phyloP scores from a whole-genome alignment of 495 filamentous ascomycete genomes.

The Glarea lozoyensis region DNA sequence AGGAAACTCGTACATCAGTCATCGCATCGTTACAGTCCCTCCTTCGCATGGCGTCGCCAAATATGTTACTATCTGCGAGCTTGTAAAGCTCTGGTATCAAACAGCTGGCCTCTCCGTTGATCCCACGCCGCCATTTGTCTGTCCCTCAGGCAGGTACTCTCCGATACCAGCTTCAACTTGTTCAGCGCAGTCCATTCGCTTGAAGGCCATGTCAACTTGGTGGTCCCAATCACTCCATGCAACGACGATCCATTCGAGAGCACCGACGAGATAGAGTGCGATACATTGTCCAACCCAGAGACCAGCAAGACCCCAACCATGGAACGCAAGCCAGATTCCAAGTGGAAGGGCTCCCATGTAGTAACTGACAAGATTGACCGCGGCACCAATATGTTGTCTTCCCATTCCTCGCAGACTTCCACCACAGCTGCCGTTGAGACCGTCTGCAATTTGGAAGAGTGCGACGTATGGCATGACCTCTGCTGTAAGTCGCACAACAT shows the following conservation, averaged over 20 bases:
- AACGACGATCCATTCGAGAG: slow-evolving; percentile 74
- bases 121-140: neutral
- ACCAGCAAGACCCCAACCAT: slow-evolving; percentile 79
- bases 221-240: slow-evolving; percentile 68
- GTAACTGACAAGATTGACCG: slow-evolving; percentile 85
- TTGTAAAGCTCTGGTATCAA: too few relatives aligned
- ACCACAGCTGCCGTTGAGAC: slow-evolving; percentile 77
- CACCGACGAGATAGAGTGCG: slow-evolving; percentile 75
- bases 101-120: neutral
- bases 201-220: slow-evolving; percentile 69
- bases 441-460: slow-evolving; percentile 92
- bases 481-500: slow-evolving; percentile 67
- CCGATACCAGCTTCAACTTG: slow-evolving; percentile 8
- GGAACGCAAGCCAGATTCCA: slow-evolving; percentile 80
- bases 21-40: too few relatives aligned
- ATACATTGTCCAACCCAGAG: slow-evolving; percentile 89
- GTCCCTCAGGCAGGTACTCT: neutral
- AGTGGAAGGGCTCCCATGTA: slow-evolving; percentile 77
- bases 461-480: slow-evolving; percentile 84
- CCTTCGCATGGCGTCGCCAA: too few relatives aligned
- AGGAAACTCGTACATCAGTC: too few relatives aligned
- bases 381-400: slow-evolving; percentile 77
- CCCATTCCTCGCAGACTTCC: slow-evolving; percentile 80
- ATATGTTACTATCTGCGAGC: too few relatives aligned
- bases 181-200: slow-evolving; percentile 55